Conservation (phyloP, 495 filamentous ascomycete genomes). For the Hypoxylon rickii region DNA sequence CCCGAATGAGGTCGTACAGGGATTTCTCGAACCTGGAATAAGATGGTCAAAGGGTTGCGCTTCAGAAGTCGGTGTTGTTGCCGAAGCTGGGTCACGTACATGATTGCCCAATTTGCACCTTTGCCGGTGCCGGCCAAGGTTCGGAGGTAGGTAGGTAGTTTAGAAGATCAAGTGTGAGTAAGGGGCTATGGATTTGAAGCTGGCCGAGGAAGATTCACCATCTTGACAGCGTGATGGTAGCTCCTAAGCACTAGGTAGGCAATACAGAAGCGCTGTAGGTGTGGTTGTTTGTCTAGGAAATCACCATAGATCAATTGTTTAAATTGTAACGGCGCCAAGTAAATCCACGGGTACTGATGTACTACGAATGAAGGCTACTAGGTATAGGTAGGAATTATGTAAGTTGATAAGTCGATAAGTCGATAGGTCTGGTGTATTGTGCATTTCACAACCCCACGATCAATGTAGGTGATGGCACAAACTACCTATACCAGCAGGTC, state of each 20-base stretch:
- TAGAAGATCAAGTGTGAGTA: constrained; percentile 19
- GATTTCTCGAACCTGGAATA: constrained; percentile 92
- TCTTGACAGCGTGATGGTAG: constrained; percentile 18
- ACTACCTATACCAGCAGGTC: too few species aligned
- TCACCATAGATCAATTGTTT: too few species aligned
- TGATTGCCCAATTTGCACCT: constrained; percentile 29
- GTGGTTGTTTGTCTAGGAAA: constrained; percentile 10
- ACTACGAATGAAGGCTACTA: too few species aligned
- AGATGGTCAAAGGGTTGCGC: constrained; percentile 7
- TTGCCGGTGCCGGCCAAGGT: constrained; percentile 17
- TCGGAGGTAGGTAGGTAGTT: constrained; percentile 2
- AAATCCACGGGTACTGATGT: not conserved
- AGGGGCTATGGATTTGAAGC: constrained; percentile 6
- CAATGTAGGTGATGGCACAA: too few species aligned
- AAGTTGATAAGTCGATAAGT: too few species aligned
- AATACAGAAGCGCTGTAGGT: constrained; percentile 2
- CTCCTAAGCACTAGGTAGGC: too few species aligned
- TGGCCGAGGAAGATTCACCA: constrained; percentile 19
- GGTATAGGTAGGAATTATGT: not conserved
- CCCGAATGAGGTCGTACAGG: constrained; percentile 96
- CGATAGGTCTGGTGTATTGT: too few species aligned
- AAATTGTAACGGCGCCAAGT: constrained; percentile 1
- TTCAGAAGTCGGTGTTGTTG: not conserved
- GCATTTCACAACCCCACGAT: not conserved
- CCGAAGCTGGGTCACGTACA: constrained; percentile 25